Conservation (phyloP, 352 stramenopile genomes). For the Globisporangium uncinulatum region DNA sequence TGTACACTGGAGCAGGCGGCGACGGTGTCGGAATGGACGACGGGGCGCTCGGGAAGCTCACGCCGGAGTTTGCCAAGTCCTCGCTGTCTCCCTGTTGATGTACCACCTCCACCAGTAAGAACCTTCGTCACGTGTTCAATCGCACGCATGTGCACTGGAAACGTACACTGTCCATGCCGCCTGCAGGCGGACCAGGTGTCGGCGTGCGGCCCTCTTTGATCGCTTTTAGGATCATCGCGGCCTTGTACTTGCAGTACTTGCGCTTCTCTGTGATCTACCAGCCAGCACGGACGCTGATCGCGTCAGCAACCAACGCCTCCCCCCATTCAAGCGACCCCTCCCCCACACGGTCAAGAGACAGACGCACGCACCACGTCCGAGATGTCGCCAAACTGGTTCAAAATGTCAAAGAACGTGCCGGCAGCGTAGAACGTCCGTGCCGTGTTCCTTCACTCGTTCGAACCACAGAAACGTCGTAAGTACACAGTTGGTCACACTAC, state of each 20-base stretch:
- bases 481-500: not conserved
- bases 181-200: slow-evolving; percentile 69
- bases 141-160: too few relatives aligned
- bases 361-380: slow-evolving; percentile 55
- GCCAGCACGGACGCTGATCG: not conserved
- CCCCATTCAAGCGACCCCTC: not conserved
- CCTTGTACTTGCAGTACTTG: slow-evolving; percentile 95
- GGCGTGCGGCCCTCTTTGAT: slow-evolving; percentile 90
- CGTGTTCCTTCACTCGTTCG: slow-evolving; percentile 59
- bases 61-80: slow-evolving; percentile 8
- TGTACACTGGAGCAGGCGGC: slow-evolving; percentile 6
- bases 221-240: slow-evolving; percentile 93
- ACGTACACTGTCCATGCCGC: slow-evolving; percentile 37
- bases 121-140: too few relatives aligned
- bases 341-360: too few relatives aligned
- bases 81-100: slow-evolving; percentile 3
- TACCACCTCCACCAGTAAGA: too few relatives aligned
- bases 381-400: slow-evolving; percentile 92
- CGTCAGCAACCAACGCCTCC: not conserved
- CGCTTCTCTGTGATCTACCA: slow-evolving; percentile 80
- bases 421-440: slow-evolving; percentile 96
- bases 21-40: not conserved
- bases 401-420: slow-evolving; percentile 95
- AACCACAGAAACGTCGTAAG: slow-evolving; percentile 1
- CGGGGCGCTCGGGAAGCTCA: slow-evolving; percentile 10